Evolutionary conservation across 257 asterid genomes (phyloP).

Genomic region (Solanum appendiculatum): DNA sequence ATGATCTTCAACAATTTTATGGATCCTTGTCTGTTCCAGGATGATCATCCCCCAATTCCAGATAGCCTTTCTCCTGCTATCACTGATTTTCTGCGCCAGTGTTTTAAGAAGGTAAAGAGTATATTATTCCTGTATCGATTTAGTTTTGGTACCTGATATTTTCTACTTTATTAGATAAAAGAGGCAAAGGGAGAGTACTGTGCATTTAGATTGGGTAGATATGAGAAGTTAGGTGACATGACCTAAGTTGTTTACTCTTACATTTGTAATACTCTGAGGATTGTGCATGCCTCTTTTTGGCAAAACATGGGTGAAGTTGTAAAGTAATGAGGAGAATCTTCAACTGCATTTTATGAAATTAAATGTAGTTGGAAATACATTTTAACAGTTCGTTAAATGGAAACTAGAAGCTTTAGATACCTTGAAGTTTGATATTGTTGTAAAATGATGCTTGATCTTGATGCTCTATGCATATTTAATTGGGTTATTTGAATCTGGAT

Average conservation of each 20-base stretch:
- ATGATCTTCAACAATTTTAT: neutral
- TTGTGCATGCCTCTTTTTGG: neutral
- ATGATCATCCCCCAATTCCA: slow-evolving; percentile 45
- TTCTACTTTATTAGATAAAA: neutral
- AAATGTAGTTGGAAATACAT: neutral
- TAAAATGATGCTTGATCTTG: neutral
- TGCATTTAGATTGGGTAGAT: neutral
- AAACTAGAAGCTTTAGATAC: neutral
- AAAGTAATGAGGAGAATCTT: neutral
- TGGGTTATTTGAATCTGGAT: neutral
- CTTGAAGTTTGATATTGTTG: neutral
- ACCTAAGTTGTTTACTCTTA: neutral
- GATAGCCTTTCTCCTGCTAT: slow-evolving; percentile 41
- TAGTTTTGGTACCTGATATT: neutral
- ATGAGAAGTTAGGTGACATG: neutral
- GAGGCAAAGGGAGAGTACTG: neutral
- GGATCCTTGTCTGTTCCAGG: slow-evolving; percentile 16
- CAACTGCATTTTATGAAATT: neutral
- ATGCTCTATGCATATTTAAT: neutral
- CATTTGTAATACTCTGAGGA: neutral
- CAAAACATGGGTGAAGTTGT: neutral
- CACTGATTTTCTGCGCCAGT: slow-evolving; percentile 41
- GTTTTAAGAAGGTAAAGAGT: slow-evolving; percentile 36
- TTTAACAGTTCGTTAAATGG: neutral
- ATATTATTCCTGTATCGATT: neutral